Evolutionary conservation across 176 grass and related monocot species (phyloP), one percentile per base, ranked within the genome.

Genomic region (Phyllostachys edulis): DNA sequence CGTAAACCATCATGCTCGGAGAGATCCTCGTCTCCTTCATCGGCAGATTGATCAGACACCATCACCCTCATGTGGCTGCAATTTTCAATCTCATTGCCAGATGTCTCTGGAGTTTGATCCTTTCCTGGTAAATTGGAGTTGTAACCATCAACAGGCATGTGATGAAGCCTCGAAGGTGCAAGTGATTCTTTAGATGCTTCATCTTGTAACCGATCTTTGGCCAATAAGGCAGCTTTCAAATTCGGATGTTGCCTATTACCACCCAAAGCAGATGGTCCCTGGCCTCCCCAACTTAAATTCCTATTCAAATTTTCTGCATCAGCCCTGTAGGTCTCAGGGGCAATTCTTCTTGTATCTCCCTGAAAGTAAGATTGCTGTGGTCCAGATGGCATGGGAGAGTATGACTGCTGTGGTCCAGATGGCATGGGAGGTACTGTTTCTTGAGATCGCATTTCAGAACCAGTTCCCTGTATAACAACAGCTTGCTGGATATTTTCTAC

Each of bases 1-100:
- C 62, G 60, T 65, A 94, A 82, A 86, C 88, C 91, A 86, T 90
- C 88, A 45, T 86, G 79, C 73, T 90, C 89, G 4, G 80, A 89
- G 32, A 88, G 50, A 78, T 90, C 83, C 14, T 88, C 88, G 18
- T 92, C 88, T 83, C 87, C 89, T 92, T 93, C 93, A 61, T 91
- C 89, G 41, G 77, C 79, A 85, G 76, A 91, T 80, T 86, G 89
- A 47, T 90, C 91, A 21, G 89, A 77, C 67, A 81, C 32, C 63
- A 80, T 78, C 49, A 87, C 92, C 26, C 62, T 65, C 32, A 29
- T 68, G 7, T 86, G 76, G 40, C 51, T 86, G 24, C 45, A 55
- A 86, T 89, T 83, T 84, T 88, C 90, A 81, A 74, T 38, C 76
- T 88, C 83, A 73, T 77, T 90, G 72, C 82, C 80, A 81, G 45